Evolutionary conservation across 2,329 filamentous ascomycete species (phyloP), one percentile per base, ranked within the genome.

Genomic region (Myriosclerotinia duriaeana): DNA sequence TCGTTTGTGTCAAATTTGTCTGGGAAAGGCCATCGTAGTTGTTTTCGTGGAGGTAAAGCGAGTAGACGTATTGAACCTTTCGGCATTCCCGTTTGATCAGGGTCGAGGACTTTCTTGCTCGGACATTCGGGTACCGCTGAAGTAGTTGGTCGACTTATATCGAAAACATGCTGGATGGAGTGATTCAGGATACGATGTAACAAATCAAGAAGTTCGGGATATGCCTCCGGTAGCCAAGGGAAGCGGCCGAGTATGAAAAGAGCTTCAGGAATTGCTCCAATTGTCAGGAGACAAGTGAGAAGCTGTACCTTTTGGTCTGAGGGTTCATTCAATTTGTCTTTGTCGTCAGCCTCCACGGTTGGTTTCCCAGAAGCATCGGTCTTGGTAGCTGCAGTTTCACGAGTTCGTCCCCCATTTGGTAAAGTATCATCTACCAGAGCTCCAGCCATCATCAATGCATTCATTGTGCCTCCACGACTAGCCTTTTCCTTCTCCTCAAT

Each of bases 221-320:
- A 94, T 5, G 89, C 86, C 67, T 97, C 93, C 14, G 92, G 85
- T 58, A 99, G 84, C 93, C 95, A 99, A 17, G 93, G 92, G 73
- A 97, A 97, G 64, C 90, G 89, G 44, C 94, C 94, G 9, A 97
- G 85, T 65, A 99, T 91, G 77, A 94, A 98, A 1, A 99, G 82
- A 1, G 95, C 89, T 78, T 99, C 95, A 0, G 95, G 95, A 44
- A 99, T 83, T 38, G 95, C 94, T 52, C 96, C 95, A 67, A 97
- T 95, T 5, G 91, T 91, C 2, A 99, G 84, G 20, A 99, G 83
- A 72, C 93, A 93, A 70, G 90, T 92, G 30, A 99, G 83, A 0
- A 99, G 82, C 54, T 89, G 82, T 0, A 94, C 87, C 78, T 99
- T 99, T 75, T 98, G 94, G 72, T 98, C 94, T 17, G 85, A 82